A percentile compares a stretch with the other conserved stretches of the same genome.
phyloP scores from a whole-genome alignment of 169 alveolate species.

The Plasmodium inui region DNA sequence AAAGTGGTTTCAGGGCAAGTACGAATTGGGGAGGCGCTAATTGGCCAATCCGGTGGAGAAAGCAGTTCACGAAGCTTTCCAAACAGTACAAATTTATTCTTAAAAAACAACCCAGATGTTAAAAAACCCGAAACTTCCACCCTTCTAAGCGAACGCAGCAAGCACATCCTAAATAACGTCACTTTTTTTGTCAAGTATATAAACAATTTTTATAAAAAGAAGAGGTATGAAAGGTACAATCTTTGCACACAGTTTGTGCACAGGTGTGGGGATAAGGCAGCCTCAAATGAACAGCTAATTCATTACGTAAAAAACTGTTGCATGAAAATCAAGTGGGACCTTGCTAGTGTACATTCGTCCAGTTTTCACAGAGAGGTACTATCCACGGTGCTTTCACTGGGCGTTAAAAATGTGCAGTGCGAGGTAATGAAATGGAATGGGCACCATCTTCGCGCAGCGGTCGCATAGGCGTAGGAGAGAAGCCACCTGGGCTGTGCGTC shows the following conservation, averaged over 20 bases:
- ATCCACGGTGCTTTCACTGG: slow-evolving; percentile 15
- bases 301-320: slow-evolving; percentile 23
- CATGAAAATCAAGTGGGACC: background rate
- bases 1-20: background rate
- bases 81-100: slow-evolving; percentile 2
- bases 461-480: background rate
- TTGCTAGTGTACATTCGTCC: slow-evolving; percentile 1
- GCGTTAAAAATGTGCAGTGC: slow-evolving; percentile 39
- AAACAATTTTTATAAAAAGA: slow-evolving; percentile 37
- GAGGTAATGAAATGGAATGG: slow-evolving; percentile 25
- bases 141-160: slow-evolving; percentile 44
- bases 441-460: background rate
- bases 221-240: slow-evolving; percentile 32
- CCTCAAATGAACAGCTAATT: slow-evolving; percentile 20
- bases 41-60: background rate
- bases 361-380: slow-evolving; percentile 69
- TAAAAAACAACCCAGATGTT: background rate
- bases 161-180: slow-evolving; percentile 34
- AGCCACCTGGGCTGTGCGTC: background rate
- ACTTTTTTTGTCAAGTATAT: slow-evolving; percentile 55
- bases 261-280: background rate
- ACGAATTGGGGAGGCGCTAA: background rate
- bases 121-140: background rate
- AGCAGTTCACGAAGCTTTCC: background rate
- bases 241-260: slow-evolving; percentile 13